Conservation (phyloP, 345 rosid genomes). For the Tarenaya hassleriana region DNA sequence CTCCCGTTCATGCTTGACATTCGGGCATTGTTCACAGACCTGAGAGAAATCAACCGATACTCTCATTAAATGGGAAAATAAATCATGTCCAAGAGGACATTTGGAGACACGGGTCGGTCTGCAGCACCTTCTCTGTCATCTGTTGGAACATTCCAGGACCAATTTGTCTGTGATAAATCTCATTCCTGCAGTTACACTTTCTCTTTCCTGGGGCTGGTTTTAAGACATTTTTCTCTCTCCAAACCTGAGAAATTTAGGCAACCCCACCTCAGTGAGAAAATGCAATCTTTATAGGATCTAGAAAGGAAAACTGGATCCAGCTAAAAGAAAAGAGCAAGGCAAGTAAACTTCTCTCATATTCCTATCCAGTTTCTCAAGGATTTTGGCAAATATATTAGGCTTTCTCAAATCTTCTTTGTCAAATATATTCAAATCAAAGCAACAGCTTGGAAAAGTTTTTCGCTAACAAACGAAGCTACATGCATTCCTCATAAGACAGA, state of each 20-base stretch:
- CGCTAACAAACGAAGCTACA: background rate
- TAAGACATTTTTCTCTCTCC: conserved; percentile 93
- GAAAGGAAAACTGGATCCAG: background rate
- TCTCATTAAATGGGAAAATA: background rate
- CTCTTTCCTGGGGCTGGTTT: conserved; percentile 97
- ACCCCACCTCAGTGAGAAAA: conserved; percentile 11
- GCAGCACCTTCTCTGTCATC: conserved; percentile 86
- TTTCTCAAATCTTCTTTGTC: background rate
- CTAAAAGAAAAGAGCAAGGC: conserved; percentile 1
- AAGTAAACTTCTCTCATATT: conserved; percentile 3
- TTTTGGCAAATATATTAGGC: background rate
- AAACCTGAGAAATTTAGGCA: conserved; percentile 46
- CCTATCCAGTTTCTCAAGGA: conserved; percentile 4
- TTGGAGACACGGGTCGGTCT: background rate
- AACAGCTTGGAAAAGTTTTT: background rate
- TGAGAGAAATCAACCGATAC: conserved; percentile 27
- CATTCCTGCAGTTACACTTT: conserved; percentile 93
- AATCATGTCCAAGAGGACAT: background rate
- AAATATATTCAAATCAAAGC: background rate
- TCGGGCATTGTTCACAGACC: conserved; percentile 99
- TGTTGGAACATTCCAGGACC: conserved; percentile 99
- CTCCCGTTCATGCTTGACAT: conserved; percentile 77
- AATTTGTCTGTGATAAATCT: conserved; percentile 94
- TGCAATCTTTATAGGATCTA: background rate
- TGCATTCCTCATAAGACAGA: background rate